Conservation (phyloP, 1,284 basidiomycete species). For the Polyporus tsugae region DNA sequence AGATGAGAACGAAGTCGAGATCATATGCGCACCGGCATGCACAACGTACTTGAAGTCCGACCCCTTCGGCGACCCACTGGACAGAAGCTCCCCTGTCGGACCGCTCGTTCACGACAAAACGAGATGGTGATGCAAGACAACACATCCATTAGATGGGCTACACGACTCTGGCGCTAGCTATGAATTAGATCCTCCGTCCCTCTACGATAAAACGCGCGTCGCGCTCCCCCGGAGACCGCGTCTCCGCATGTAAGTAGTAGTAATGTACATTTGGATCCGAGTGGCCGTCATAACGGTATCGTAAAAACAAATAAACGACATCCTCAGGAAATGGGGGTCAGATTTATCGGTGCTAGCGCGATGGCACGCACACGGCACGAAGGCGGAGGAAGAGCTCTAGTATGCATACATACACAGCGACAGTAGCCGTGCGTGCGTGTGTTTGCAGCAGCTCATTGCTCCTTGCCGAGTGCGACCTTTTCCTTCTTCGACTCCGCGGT, state of each 20-base stretch:
- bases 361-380: neutral
- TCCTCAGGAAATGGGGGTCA: neutral
- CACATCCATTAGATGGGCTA: slow-evolving; percentile 30
- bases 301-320: slow-evolving; percentile 23
- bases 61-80: neutral
- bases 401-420: neutral
- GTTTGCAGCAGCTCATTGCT: slow-evolving; percentile 24
- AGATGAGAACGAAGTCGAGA: neutral
- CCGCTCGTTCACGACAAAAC: neutral
- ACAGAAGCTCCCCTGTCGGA: neutral
- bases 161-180: slow-evolving; percentile 16
- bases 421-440: neutral
- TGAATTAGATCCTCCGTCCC: slow-evolving; percentile 24
- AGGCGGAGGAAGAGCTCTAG: neutral
- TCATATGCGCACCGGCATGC: neutral
- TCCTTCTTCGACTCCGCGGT: slow-evolving; percentile 35
- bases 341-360: neutral
- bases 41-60: no score
- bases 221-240: neutral
- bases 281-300: slow-evolving; percentile 20
- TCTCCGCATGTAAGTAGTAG: slow-evolving; percentile 13
- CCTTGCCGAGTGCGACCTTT: slow-evolving; percentile 33
- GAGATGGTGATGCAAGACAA: slow-evolving; percentile 3
- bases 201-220: slow-evolving; percentile 18
- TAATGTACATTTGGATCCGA: slow-evolving; percentile 32